Evolutionary conservation across 192 early-diverging fungal genomes (phyloP), one percentile per base, ranked within the genome.

Genomic region (Backusella circina): DNA sequence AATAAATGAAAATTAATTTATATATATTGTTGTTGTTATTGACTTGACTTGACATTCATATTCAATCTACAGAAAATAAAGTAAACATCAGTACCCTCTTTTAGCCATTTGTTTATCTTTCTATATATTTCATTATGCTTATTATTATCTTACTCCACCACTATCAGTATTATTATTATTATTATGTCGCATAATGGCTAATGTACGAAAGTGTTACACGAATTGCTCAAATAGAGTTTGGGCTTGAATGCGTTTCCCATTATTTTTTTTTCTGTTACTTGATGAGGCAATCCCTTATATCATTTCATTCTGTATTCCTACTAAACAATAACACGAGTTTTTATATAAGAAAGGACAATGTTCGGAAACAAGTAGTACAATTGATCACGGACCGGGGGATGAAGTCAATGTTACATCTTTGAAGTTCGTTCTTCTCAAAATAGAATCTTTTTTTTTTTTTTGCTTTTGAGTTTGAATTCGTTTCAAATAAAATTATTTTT

Each of bases 351-450:
- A 21, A 13, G 47, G 0, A 50, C 5, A 50, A 21, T 51, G 9
- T 0, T 21, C 1, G 26, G 26, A 23, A 10, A 4, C 10, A 13
- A 61, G 54, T 61, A 0, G 54, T 61, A 61, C 54, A 61, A 61
- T 28, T 12, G 54, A 61, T 61, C 54, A 61, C 23, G 54, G 10
- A 28, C 23, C 54, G 54, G 50, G 50, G 50, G 9, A 57, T 28
- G 54, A 61, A 61, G 54, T 61, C 54, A 61, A 61, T n/a, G 54
- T 61, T 61, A 61, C 54, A 61, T 61, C 23, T 26, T 61, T 61
- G 54, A 51, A 21, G 23, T 28, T 26, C 9, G 10, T 61, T 26
- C 23, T 28, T 61, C 54, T 28, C 23, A 61, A 61, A 61, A 61
- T 61, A 28, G 54, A 12, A 61, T 9, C 2, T 12, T 35, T 35